Conservation (phyloP, 371 early-diverging fungal genomes). For the Mucor irregularis region DNA sequence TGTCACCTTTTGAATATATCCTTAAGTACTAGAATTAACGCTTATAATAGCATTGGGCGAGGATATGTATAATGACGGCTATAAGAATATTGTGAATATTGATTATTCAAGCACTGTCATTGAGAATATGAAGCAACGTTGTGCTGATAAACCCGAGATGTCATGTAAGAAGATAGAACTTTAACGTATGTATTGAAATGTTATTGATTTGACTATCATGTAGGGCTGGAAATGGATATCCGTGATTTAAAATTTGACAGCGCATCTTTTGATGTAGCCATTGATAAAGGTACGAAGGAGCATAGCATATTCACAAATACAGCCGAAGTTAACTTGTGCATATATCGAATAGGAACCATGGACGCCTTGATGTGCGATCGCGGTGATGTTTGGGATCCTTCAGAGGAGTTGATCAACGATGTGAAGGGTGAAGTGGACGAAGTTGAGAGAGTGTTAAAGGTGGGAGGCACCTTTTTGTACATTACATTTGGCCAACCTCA, state of each 20-base stretch:
- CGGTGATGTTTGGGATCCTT: slow-evolving; percentile 89
- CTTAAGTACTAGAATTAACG: neutral
- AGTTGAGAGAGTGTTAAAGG: slow-evolving; percentile 72
- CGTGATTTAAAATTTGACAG: slow-evolving; percentile 62
- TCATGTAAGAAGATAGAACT: slow-evolving; percentile 45
- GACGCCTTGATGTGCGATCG: slow-evolving; percentile 84
- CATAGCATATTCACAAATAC: neutral
- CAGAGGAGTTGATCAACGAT: slow-evolving; percentile 62
- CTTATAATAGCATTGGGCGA: slow-evolving; percentile 61
- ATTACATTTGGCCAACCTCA: slow-evolving; percentile 93
- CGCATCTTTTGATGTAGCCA: slow-evolving; percentile 69
- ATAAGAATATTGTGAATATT: slow-evolving; percentile 74
- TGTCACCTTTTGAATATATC: neutral
- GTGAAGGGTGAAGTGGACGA: slow-evolving; percentile 76
- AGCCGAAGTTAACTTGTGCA: neutral
- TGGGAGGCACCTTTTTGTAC: slow-evolving; percentile 80
- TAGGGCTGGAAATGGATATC: slow-evolving; percentile 84
- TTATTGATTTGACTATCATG: no score
- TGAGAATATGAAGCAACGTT: slow-evolving; percentile 71
- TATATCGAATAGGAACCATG: slow-evolving; percentile 52
- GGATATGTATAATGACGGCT: slow-evolving; percentile 83
- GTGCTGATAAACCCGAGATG: slow-evolving; percentile 60
- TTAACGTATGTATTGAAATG: neutral
- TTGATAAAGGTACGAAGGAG: slow-evolving; percentile 75
- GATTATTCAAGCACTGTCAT: slow-evolving; percentile 83